Evolutionary conservation across 1,139 yeast species (phyloP), one percentile per base, ranked within the genome.

Genomic region (Kodamaea suecica): DNA sequence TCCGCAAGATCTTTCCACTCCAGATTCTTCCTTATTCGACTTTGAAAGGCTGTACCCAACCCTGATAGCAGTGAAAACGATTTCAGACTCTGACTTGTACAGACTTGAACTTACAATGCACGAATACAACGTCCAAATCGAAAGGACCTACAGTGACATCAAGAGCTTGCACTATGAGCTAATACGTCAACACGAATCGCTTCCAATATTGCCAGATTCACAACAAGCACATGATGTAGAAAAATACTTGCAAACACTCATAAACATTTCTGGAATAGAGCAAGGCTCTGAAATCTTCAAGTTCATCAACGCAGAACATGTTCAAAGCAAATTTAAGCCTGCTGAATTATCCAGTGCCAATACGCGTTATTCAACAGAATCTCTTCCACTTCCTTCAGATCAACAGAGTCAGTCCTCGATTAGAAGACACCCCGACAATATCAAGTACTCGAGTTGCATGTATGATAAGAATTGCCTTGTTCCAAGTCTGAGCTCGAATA

Each of bases 321-420:
- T n/a, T n/a, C n/a, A n/a, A n/a, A n/a, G n/a, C n/a, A n/a, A n/a
- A n/a, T n/a, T n/a, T 19, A 19, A 19, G 23, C 10, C 10, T 10
- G 10, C 23, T 19, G 23, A 19, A 19, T 10, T 7, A 7, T 10
- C 23, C 7, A 10, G 10, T 19, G 7, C 26, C 26, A 35, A 44
- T 27, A 35, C 45, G 30, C 46, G 48, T 23, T 56, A 47, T 34
- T 55, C 59, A 0, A 52, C 65, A 0, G 57, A 58, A 5, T 64
- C 65, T 12, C 48, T 61, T 35, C 65, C 64, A 13, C 35, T 16
- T 24, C 33, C 31, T n/a, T n/a, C n/a, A n/a, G n/a, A n/a, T n/a
- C n/a, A n/a, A n/a, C n/a, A n/a, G n/a, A n/a, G n/a, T n/a, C n/a
- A 4, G 21, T 20, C 27, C 13, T 17, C 33, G 8, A n/a, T 36